Base-by-base conservation (phyloP, 768 basidiomycete species). In the Leccinum rimulosum region DNA sequence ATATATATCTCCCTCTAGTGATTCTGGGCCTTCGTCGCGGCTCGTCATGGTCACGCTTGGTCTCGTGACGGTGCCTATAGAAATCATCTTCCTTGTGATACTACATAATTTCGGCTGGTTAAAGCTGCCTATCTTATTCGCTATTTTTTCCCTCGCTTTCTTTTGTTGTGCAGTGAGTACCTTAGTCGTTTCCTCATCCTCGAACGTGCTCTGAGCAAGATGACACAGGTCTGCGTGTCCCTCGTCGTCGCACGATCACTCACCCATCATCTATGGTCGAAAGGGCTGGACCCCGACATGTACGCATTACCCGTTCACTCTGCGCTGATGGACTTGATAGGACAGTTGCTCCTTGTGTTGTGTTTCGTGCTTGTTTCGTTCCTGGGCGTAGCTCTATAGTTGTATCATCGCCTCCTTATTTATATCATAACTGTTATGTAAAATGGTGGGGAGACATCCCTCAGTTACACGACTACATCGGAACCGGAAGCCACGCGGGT, bases 231-330 rank as follows among this genome's bases (percentile, higher is more conserved):
- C 28, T 70, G 80, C 12, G 74, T 84, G 58, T 94, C 94, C 2
- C 79, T 98, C 5, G 27, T 79, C 30, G 72, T 90, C 35, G 93
- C 91, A 1, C 82, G 79, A 52, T 65, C 69, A 11, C 77, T 95
- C 52, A 95, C 93, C 2, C 74, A 83, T 48, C 86, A 84, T 68
- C 81, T 97, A 28, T 96, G 94, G 93, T 81, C 82, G 1, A 84
- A 78, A 56, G 78, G 83, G 11, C 78, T 85, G 28, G 95, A 98
- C 70, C 95, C 95, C 6, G 95, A 98, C 70, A 87, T 90, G 75
- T 95, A 96, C 70, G 93, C 93, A 2, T 76, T 98, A n/a, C 95
- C 95, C 8, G 83, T 96, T 28, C 94, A 96, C 64, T 93, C 91
- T 11, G 91, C 94, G 1, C 68, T 93, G 47, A 88, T 95, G 80